Conservation (phyloP, 2,329 filamentous ascomycete species). For the Colletotrichum nymphaeae region DNA sequence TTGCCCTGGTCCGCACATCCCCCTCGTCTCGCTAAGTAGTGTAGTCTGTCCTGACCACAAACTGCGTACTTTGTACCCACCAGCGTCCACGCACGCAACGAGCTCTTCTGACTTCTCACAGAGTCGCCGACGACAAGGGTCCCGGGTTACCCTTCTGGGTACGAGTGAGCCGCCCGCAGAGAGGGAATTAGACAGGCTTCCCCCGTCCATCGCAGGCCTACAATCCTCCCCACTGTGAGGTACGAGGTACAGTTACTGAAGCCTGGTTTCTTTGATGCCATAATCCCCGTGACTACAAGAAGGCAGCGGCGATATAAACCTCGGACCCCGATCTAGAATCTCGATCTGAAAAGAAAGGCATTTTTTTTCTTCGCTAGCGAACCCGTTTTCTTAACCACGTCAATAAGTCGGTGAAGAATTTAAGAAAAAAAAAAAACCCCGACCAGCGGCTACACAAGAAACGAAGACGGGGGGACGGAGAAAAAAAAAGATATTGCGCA, state of each 20-base stretch:
- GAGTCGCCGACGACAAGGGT: constrained; percentile 12
- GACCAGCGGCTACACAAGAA: background rate
- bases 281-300: constrained; percentile 13
- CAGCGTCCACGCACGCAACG: background rate
- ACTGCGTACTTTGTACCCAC: no score
- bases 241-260: background rate
- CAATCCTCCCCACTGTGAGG: background rate
- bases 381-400: constrained; percentile 20
- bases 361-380: constrained; percentile 5
- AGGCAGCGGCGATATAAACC: constrained; percentile 19
- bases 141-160: constrained; percentile 19
- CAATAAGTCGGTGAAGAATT: constrained; percentile 33
- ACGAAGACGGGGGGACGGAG: background rate
- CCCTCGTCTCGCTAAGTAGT: constrained; percentile 12
- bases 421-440: background rate
- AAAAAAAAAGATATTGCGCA: constrained; percentile 12
- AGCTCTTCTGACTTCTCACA: background rate
- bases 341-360: constrained; percentile 13
- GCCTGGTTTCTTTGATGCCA: background rate
- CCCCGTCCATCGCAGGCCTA: constrained; percentile 22
- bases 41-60: constrained; percentile 6
- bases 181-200: constrained; percentile 20
- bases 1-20: constrained; percentile 16
- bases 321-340: constrained; percentile 30
- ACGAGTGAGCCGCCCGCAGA: constrained; percentile 2